A percentile compares a stretch with the other conserved stretches of the same genome.
These are phyloP conservation scores for Neohortaea acidophila DNA, from an alignment of 495 filamentous ascomycete genomes.

Conservation along the genomic window DNA sequence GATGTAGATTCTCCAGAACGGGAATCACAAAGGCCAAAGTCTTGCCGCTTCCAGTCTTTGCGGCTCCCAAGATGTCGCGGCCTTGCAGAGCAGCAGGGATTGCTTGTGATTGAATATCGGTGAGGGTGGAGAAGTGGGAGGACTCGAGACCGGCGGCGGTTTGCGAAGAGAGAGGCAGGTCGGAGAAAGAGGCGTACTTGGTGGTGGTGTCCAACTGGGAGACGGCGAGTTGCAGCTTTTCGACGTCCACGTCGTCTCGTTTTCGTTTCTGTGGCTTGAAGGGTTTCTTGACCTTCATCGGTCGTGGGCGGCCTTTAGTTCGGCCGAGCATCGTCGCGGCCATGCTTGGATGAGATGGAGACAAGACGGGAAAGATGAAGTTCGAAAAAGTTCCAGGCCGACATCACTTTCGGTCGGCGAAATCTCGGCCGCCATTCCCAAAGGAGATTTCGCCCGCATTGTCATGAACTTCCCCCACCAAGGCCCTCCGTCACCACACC, in stretches of 20 bases:
- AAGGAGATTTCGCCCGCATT: too few species aligned
- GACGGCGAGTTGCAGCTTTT: slow-evolving; percentile 37
- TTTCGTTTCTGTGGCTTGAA: slow-evolving; percentile 46
- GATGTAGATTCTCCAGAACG: slow-evolving; percentile 87
- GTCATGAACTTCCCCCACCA: neutral
- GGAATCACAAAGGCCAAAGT: slow-evolving; percentile 87
- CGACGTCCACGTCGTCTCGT: slow-evolving; percentile 42
- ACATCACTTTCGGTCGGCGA: too few species aligned
- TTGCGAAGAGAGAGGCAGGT: slow-evolving; percentile 75
- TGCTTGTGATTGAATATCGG: slow-evolving; percentile 79
- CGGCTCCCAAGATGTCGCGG: slow-evolving; percentile 79
- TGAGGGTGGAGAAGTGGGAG: slow-evolving; percentile 80
- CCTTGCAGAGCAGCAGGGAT: slow-evolving; percentile 78
- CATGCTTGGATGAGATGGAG: neutral
- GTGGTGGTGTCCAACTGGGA: slow-evolving; percentile 32
- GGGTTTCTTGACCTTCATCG: slow-evolving; percentile 28
- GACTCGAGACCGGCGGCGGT: slow-evolving; percentile 65
- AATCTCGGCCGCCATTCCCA: too few species aligned
- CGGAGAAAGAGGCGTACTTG: slow-evolving; percentile 23
- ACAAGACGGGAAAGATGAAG: neutral
- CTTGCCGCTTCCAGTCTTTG: slow-evolving; percentile 94
- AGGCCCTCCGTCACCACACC: neutral
- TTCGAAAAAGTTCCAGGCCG: neutral
- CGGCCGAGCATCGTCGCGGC: slow-evolving; percentile 12
- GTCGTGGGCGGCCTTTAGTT: slow-evolving; percentile 22